phyloP scores from a whole-genome alignment of 805 yeast species.

The Candida schatavii region DNA sequence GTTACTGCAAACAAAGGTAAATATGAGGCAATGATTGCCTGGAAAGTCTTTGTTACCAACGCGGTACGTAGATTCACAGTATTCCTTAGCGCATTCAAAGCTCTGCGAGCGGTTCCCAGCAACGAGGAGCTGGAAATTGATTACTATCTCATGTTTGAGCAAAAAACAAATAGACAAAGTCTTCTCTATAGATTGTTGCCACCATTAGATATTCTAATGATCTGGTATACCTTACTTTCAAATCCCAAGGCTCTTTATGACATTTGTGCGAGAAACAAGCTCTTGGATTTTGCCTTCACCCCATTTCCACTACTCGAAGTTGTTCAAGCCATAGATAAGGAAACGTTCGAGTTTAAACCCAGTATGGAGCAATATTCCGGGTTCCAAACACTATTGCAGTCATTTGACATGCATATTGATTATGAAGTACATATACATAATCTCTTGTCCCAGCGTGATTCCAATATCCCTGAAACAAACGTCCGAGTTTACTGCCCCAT shows the following conservation, averaged over 20 bases:
- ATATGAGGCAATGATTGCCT: slow-evolving; percentile 11
- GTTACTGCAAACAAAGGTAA: neutral
- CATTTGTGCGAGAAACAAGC: slow-evolving; percentile 10
- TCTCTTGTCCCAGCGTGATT: neutral
- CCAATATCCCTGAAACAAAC: slow-evolving; percentile 7
- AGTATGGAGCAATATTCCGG: neutral
- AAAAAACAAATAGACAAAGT: neutral
- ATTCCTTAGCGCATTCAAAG: slow-evolving; percentile 14
- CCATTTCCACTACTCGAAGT: slow-evolving; percentile 11
- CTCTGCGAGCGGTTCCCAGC: neutral
- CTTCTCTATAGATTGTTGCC: slow-evolving; percentile 9
- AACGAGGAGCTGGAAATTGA: neutral
- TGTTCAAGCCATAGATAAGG: slow-evolving; percentile 8
- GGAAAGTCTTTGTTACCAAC: slow-evolving; percentile 21
- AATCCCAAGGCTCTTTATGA: slow-evolving; percentile 17
- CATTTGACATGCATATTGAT: neutral
- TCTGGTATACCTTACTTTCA: slow-evolving; percentile 21
- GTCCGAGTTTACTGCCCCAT: slow-evolving; percentile 13
- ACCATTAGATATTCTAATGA: slow-evolving; percentile 20
- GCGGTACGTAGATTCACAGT: slow-evolving; percentile 21
- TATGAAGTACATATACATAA: neutral
- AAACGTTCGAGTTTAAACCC: slow-evolving; percentile 9
- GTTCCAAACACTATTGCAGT: neutral
- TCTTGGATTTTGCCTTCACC: slow-evolving; percentile 9
- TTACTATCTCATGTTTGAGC: neutral